Percentiles rank a stretch among this genome's conserved stretches.
These are phyloP conservation scores for Didymella arachidicola DNA, from an alignment of 2,329 filamentous ascomycete genomes.

Conservation along the genomic window DNA sequence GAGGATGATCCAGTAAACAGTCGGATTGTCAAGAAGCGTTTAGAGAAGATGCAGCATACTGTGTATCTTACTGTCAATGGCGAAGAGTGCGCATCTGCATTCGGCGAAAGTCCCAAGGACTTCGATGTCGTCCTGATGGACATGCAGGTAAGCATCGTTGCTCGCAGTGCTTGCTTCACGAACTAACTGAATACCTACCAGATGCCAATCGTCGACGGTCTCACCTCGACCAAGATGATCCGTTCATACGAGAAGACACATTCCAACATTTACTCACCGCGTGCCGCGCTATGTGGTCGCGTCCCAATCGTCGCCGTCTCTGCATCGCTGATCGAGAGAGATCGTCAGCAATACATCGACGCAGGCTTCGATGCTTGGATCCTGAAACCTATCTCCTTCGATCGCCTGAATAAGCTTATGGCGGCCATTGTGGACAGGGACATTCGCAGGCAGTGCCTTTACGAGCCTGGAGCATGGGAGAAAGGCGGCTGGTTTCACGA, in stretches of 20 bases:
- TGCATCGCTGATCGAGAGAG: slow-evolving; percentile 76
- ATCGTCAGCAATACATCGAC: slow-evolving; percentile 73
- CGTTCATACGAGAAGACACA: slow-evolving; percentile 71
- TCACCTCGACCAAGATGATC: slow-evolving; percentile 84
- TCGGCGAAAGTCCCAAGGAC: slow-evolving; percentile 66
- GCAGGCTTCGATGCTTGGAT: slow-evolving; percentile 92
- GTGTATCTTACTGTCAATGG: slow-evolving; percentile 81
- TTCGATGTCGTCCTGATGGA: slow-evolving; percentile 91
- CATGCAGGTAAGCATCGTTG: slow-evolving; percentile 73
- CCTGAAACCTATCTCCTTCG: slow-evolving; percentile 85
- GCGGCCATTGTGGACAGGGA: slow-evolving; percentile 70
- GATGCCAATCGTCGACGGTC: slow-evolving; percentile 93
- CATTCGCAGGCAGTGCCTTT: slow-evolving; percentile 68
- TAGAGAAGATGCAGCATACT: slow-evolving; percentile 77
- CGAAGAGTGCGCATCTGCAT: slow-evolving; percentile 79
- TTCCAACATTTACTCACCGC: slow-evolving; percentile 63
- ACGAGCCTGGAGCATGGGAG: slow-evolving; percentile 79
- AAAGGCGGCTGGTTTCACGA: slow-evolving; percentile 80
- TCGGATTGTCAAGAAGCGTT: slow-evolving; percentile 77
- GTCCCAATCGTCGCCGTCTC: slow-evolving; percentile 88
- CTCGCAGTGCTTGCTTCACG: background rate
- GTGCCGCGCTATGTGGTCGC: slow-evolving; percentile 68
- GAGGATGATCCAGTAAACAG: slow-evolving; percentile 91
- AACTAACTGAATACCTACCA: slow-evolving; percentile 47
- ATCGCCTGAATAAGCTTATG: slow-evolving; percentile 73